Evolutionary conservation across 345 rosid genomes (phyloP).

Genomic region (Noccaea caerulescens): DNA sequence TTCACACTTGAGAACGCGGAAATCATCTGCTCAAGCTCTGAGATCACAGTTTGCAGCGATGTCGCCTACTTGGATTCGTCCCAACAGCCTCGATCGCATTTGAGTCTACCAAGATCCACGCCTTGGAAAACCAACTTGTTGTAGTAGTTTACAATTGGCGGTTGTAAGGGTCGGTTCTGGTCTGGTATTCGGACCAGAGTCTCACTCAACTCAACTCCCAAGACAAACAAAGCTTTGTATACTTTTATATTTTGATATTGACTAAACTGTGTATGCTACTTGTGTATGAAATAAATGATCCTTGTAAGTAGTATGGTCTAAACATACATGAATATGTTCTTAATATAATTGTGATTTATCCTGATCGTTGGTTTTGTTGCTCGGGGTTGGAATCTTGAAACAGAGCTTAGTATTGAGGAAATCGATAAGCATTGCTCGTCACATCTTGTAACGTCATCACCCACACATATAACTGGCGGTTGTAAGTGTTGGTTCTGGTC

Average conservation of each 20-base stretch:
- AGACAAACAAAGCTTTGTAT: constrained; percentile 29
- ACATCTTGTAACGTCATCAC: too few relatives aligned
- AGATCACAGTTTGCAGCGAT: constrained; percentile 69
- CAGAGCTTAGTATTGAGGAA: neutral
- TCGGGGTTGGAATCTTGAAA: neutral
- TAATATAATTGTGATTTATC: too few relatives aligned
- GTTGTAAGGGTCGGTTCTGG: constrained; percentile 19
- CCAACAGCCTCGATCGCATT: neutral
- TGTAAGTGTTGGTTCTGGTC: constrained; percentile 18
- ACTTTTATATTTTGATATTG: constrained; percentile 22
- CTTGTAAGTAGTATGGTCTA: constrained; percentile 14
- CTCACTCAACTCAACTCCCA: constrained; percentile 1
- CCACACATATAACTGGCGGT: neutral
- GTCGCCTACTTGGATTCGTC: constrained; percentile 54
- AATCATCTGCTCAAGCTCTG: constrained; percentile 56
- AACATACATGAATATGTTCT: too few relatives aligned
- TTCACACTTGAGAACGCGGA: constrained; percentile 76
- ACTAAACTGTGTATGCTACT: constrained; percentile 15
- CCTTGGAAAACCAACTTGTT: constrained; percentile 12
- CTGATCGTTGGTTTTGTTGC: too few relatives aligned
- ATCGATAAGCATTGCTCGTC: too few relatives aligned
- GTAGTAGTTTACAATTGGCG: constrained; percentile 22
- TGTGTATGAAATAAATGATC: constrained; percentile 7
- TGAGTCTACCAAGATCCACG: constrained; percentile 18
- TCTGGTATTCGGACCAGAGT: constrained; percentile 11